Conservation (phyloP, 306 rosid species). For the Prunus dulcis region DNA sequence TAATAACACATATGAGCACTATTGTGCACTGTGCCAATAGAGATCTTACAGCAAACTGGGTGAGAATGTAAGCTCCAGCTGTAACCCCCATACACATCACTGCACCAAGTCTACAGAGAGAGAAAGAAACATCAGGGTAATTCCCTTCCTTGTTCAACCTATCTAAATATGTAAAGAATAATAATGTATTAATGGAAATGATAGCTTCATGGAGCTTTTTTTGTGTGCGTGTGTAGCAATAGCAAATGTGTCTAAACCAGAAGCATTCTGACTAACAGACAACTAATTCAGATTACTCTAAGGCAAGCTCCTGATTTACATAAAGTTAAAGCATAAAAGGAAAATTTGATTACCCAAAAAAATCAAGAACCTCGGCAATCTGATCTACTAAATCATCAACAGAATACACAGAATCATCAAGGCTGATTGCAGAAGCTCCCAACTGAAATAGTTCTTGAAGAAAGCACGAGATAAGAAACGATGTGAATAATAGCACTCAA, state of each 20-base stretch:
- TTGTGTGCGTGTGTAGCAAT: neutral
- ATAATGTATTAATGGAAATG: neutral
- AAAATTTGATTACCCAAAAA: conserved; percentile 63
- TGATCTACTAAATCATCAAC: conserved; percentile 96
- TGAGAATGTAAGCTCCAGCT: conserved; percentile 92
- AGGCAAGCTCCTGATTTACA: neutral
- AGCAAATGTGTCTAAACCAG: neutral
- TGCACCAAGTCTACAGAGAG: conserved; percentile 58
- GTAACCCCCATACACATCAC: conserved; percentile 98
- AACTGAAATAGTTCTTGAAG: conserved; percentile 82
- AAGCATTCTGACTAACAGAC: neutral
- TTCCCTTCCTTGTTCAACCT: neutral
- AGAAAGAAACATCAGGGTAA: conserved; percentile 24
- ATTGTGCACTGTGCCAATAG: conserved; percentile 3
- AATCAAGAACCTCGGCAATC: conserved; percentile 85
- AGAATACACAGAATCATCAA: conserved; percentile 61
- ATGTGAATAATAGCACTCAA: conserved; percentile 27
- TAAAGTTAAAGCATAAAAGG: neutral
- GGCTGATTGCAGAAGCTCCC: conserved; percentile 71
- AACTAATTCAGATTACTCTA: neutral
- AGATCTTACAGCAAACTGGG: conserved; percentile 81
- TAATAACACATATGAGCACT: conserved; percentile 4
- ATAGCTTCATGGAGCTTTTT: neutral
- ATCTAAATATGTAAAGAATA: conserved; percentile 5
- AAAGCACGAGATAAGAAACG: conserved; percentile 48